phyloP scores from a whole-genome alignment of 2,329 filamentous ascomycete species.

The Colletotrichum tropicale region DNA sequence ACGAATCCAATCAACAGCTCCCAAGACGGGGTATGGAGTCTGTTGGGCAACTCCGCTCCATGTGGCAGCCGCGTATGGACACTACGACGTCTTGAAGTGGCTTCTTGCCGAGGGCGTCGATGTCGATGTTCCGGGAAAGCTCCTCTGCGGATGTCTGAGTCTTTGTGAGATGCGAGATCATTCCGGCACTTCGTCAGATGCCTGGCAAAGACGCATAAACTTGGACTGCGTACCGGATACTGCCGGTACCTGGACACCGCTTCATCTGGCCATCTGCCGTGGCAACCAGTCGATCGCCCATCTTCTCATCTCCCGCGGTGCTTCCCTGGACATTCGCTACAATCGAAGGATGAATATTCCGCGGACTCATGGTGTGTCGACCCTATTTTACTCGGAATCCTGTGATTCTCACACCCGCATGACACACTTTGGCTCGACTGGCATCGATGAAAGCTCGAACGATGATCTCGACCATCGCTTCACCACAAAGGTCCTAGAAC shows the following conservation, averaged over 20 bases:
- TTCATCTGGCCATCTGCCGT: not conserved
- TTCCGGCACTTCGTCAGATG: not conserved
- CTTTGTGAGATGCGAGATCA: accelerated
- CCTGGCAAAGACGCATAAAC: accelerated
- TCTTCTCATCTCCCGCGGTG: not conserved
- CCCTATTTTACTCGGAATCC: accelerated
- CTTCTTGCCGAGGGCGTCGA: not conserved
- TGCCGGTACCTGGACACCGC: not conserved
- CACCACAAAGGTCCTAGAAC: accelerated
- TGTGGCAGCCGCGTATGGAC: not conserved
- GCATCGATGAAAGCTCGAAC: accelerated
- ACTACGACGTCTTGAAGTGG: not conserved
- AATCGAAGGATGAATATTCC: not conserved
- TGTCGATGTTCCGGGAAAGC: not conserved
- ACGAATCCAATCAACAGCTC: accelerated
- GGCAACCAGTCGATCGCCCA: not conserved
- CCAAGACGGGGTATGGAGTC: accelerated
- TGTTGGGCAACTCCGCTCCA: not conserved
- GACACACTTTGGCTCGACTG: accelerated
- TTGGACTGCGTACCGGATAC: accelerated
- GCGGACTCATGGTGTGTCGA: not conserved
- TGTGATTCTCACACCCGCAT: accelerated
- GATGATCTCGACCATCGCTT: not conserved
- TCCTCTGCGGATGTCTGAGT: not conserved
- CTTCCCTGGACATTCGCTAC: not conserved